A percentile compares a stretch with the other conserved stretches of the same genome.
Evolutionary conservation across 805 yeast genomes (phyloP).

Genomic region (Candida montana): DNA sequence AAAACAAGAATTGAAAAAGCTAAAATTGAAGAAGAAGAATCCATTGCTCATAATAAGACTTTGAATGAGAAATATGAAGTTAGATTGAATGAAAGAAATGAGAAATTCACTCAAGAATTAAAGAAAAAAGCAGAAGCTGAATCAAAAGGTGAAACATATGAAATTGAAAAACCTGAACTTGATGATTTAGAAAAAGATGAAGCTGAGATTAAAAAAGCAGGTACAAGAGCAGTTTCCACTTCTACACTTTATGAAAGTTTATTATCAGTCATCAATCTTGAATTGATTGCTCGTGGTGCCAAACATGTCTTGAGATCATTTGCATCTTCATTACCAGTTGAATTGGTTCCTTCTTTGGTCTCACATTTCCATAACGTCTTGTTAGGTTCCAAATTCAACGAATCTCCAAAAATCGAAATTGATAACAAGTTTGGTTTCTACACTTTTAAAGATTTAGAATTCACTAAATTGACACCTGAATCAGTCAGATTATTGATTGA

Average conservation of each 20-base stretch:
- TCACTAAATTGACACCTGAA: constrained; percentile 41
- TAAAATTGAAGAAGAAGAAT: constrained; percentile 24
- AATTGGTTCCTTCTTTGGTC: constrained; percentile 54
- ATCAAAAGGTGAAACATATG: constrained; percentile 18
- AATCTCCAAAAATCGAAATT: constrained; percentile 32
- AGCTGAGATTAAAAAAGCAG: constrained; percentile 8
- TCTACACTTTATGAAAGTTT: constrained; percentile 15
- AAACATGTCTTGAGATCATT: constrained; percentile 65
- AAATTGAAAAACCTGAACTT: constrained; percentile 9
- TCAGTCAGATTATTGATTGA: constrained; percentile 40
- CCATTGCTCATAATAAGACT: constrained; percentile 15
- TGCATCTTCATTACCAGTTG: constrained; percentile 42
- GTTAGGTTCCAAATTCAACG: constrained; percentile 46
- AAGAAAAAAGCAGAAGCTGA: constrained; percentile 21
- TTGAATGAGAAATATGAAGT: constrained; percentile 16
- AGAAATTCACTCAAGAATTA: constrained; percentile 15
- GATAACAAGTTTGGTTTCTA: constrained; percentile 44
- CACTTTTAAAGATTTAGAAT: constrained; percentile 33
- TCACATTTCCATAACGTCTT: constrained; percentile 69
- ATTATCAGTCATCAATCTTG: constrained; percentile 30
- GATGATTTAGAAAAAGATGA: constrained; percentile 20
- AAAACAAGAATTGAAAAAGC: constrained; percentile 25
- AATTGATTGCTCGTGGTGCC: constrained; percentile 73
- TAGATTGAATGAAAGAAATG: constrained; percentile 14
- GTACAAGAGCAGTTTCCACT: constrained; percentile 5